Evolutionary conservation across 192 early-diverging fungal genomes (phyloP), one percentile per base, ranked within the genome.

Genomic region (Backusella westeae): DNA sequence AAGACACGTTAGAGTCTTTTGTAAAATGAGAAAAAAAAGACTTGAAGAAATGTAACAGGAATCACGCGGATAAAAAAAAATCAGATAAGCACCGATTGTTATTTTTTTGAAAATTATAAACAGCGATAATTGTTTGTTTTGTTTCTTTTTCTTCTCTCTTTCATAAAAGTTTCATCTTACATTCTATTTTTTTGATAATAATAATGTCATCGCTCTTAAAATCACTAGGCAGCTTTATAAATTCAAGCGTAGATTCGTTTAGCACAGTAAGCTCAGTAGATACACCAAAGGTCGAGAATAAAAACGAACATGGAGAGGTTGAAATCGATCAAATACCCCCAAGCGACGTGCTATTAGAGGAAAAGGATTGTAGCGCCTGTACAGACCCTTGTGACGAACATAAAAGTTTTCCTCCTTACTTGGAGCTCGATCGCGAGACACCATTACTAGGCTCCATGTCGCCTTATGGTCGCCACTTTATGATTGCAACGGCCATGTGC

Each of bases 381-480:
- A 69, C 82, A 34, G 73, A 80, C 4, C 83, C 83, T 9, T 90
- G 89, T 59, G 74, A 83, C 15, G 84, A 86, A 4, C 89, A 90
- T 69, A 29, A 70, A 4, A 71, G 75, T 15, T 88, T 85, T 46
- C 89, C 89, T 9, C 73, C 81, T 10, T 88, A 88, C 56, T 75
- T 90, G 36, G 85, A 87, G 21, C 82, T 90, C 19, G 87, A 90
- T 78, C 72, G 69, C 10, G 75, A 79, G 8, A 23, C 77, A 0
- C 73, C 83, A 4, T 73, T 90, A n/a, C 65, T 87, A 34, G 78
- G 85, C 32, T 83, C 87, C 12, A 86, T 83, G 46, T 84, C 82
- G 52, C 87, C 89, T 0, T 90, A 90, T 63, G 74, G 80, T 8
- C 85, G 86, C 23, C 89, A 90, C 74, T 81, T 90, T 65, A 65